Evolutionary conservation across 2,329 filamentous ascomycete species (phyloP).

Genomic region (Xylaria sp.): DNA sequence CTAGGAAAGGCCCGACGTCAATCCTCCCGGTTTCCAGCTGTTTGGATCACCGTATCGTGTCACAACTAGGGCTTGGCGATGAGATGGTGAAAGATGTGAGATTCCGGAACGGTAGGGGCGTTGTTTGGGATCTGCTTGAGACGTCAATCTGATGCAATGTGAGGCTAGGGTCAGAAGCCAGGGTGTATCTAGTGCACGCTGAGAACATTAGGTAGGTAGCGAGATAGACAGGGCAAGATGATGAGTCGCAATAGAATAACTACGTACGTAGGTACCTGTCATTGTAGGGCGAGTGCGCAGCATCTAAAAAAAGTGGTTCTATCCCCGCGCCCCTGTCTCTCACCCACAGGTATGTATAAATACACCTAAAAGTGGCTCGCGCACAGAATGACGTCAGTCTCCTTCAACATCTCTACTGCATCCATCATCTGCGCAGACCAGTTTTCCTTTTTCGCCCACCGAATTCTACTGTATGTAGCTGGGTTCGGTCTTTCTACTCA

Average conservation of each 20-base stretch:
- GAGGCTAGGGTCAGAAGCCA: too few relatives aligned
- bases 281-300: too few relatives aligned
- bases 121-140: background rate
- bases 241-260: background rate
- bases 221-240: too few relatives aligned
- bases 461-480: background rate
- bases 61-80: background rate
- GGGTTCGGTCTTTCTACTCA: background rate
- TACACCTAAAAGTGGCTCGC: background rate
- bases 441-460: background rate
- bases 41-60: background rate
- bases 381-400: slow-evolving; percentile 30
- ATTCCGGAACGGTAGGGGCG: background rate
- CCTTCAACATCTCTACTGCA: background rate
- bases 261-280: background rate
- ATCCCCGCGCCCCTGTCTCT: background rate
- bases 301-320: background rate
- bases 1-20: background rate
- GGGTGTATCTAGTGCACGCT: background rate
- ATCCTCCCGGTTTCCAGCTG: background rate
- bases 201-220: background rate
- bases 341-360: background rate
- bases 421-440: background rate
- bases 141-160: slow-evolving; percentile 4
- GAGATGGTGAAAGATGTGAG: background rate